phyloP scores from a whole-genome alignment of 345 rosid genomes.

The Rhodamnia rubescens region DNA sequence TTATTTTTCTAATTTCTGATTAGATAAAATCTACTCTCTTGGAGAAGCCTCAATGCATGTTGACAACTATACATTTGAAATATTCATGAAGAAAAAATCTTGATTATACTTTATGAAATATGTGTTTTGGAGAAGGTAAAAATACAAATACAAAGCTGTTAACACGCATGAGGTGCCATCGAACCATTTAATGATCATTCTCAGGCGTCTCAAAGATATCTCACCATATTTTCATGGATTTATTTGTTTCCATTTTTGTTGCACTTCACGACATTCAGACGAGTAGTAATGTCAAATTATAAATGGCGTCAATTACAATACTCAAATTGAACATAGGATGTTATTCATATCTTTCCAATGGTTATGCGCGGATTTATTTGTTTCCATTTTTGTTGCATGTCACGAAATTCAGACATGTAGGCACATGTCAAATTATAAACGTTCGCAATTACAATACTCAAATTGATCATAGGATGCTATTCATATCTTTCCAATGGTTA shows the following conservation, averaged over 20 bases:
- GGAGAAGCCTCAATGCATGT: not conserved
- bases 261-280: too few species aligned
- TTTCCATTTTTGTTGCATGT: not conserved
- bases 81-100: not conserved
- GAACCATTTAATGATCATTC: not conserved
- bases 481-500: not conserved
- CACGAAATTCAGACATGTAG: not conserved
- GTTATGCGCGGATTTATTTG: not conserved
- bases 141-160: not conserved
- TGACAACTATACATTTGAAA: not conserved
- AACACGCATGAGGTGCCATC: not conserved
- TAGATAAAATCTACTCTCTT: not conserved
- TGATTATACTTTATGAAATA: not conserved
- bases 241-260: too few species aligned
- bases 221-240: not conserved
- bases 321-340: too few species aligned
- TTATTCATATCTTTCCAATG: too few species aligned
- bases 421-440: not conserved
- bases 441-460: not conserved
- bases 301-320: too few species aligned
- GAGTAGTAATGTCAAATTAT: too few species aligned
- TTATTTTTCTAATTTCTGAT: not conserved
- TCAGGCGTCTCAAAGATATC: not conserved
- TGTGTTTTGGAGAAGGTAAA: not conserved
- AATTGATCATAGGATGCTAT: not conserved